phyloP scores from a whole-genome alignment of 805 yeast genomes.

The Saccharomyces cerevisiae region DNA sequence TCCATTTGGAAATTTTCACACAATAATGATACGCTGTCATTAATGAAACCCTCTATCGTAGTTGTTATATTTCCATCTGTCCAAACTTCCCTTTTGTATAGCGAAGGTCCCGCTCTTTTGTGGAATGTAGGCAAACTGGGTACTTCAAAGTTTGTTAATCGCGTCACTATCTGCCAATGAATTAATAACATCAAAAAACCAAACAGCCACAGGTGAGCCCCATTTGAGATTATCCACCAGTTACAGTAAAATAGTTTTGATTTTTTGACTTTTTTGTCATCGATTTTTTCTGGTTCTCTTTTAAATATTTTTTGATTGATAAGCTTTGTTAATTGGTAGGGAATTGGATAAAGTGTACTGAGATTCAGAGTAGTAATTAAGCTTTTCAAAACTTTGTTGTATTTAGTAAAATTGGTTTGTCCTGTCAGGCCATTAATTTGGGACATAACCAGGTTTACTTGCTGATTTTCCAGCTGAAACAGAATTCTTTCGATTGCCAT shows the following conservation, averaged over 20 bases:
- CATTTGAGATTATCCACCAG: constrained; percentile 15
- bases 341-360: background rate
- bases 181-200: constrained; percentile 4
- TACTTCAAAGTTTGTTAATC: background rate
- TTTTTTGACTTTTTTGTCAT: background rate
- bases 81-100: background rate
- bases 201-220: constrained; percentile 7
- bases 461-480: background rate
- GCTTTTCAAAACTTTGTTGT: background rate
- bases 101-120: background rate
- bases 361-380: constrained; percentile 4
- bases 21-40: constrained; percentile 1
- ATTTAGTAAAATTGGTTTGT: background rate
- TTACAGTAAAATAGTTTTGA: constrained; percentile 2
- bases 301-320: background rate
- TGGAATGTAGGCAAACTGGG: background rate
- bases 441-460: background rate
- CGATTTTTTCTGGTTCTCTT: background rate
- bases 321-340: constrained; percentile 4
- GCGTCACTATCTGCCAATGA: constrained; percentile 6
- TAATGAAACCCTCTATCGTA: background rate
- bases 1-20: constrained; percentile 1
- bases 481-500: background rate
- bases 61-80: background rate
- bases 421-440: background rate